phyloP scores from a whole-genome alignment of 306 rosid genomes.

The Prosopis cineraria region DNA sequence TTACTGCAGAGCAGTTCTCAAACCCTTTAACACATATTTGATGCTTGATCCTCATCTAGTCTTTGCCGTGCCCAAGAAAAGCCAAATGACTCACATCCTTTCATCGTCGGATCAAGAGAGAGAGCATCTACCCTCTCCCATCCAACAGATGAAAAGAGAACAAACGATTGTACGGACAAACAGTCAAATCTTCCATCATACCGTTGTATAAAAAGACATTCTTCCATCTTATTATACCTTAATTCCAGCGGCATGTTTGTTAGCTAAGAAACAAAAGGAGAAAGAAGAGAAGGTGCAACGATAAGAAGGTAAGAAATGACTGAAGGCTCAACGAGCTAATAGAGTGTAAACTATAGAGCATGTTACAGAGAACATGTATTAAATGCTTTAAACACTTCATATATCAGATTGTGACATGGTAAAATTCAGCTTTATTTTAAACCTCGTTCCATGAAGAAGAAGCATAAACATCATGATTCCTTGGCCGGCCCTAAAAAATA shows the following conservation, averaged over 20 bases:
- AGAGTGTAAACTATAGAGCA: not conserved
- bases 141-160: no score
- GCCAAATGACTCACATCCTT: conserved; percentile 41
- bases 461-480: conserved; percentile 6
- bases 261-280: not conserved
- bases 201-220: not conserved
- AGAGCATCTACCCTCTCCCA: not conserved
- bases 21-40: conserved; percentile 43
- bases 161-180: not conserved
- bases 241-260: not conserved
- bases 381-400: not conserved
- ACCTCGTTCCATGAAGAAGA: conserved; percentile 14
- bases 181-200: not conserved
- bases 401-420: not conserved
- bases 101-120: conserved; percentile 34
- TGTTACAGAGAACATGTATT: not conserved
- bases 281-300: not conserved
- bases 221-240: not conserved
- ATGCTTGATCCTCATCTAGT: conserved; percentile 64
- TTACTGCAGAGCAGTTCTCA: conserved; percentile 36
- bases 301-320: not conserved
- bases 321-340: no score
- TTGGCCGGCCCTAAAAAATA: conserved; percentile 4
- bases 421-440: not conserved
- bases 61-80: conserved; percentile 62